Percentiles rank a stretch among this genome's conserved stretches.
phyloP scores from a whole-genome alignment of 2,329 filamentous ascomycete genomes.

The Emmonsia crescens region DNA sequence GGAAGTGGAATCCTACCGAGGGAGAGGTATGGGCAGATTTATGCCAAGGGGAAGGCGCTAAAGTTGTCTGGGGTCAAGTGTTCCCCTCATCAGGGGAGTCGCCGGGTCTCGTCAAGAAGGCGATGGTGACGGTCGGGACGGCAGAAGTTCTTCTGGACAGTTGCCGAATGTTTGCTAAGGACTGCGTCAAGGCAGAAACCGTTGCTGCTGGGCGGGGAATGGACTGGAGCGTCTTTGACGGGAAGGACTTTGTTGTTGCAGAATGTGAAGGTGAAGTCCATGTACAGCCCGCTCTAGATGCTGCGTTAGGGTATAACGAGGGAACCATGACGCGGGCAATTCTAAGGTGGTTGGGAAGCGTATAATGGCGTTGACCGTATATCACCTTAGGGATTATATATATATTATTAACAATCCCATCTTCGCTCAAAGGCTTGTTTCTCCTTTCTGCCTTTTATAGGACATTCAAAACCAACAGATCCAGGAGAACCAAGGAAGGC shows the following conservation, averaged over 20 bases:
- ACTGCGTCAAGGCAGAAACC: not conserved
- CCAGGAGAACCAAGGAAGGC: too few species aligned
- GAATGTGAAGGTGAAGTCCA: not conserved
- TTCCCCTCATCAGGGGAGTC: not conserved
- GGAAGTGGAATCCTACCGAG: not conserved
- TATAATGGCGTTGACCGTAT: not conserved
- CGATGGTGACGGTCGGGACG: not conserved
- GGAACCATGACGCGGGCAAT: not conserved
- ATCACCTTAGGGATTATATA: not conserved
- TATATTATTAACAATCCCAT: too few species aligned
- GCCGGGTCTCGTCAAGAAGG: not conserved
- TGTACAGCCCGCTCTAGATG: not conserved
- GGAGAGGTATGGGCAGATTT: not conserved
- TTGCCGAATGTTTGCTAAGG: not conserved
- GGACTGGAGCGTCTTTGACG: not conserved
- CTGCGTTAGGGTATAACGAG: not conserved
- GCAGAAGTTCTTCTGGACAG: slow-evolving; percentile 1
- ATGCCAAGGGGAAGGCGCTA: not conserved
- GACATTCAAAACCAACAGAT: not conserved
- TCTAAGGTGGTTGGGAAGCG: not conserved
- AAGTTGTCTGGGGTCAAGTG: not conserved
- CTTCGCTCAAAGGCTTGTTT: too few species aligned
- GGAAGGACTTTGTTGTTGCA: not conserved
- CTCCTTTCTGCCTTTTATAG: not conserved
- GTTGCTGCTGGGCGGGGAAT: not conserved